Base-by-base conservation (phyloP, 2,329 filamentous ascomycete species). In the Hirsutella minnesotensis region DNA sequence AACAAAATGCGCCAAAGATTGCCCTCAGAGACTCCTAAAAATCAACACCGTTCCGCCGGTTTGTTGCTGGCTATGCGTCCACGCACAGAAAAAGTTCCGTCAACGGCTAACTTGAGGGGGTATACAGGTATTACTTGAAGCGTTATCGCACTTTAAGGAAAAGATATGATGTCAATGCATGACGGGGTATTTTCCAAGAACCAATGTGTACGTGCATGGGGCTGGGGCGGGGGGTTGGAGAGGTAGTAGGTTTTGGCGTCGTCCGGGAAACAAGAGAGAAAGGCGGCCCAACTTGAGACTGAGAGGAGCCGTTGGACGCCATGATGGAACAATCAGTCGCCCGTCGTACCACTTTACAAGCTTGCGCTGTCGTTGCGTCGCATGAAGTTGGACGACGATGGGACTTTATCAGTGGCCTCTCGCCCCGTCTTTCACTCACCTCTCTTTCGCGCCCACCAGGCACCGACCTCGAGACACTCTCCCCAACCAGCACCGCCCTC, bases 401-500 rank as follows among this genome's bases (percentile, higher is more conserved):
- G n/a, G n/a, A n/a, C n/a, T n/a, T n/a, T n/a, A n/a, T n/a, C n/a
- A n/a, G n/a, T n/a, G n/a, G n/a, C n/a, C n/a, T n/a, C n/a, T n/a
- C n/a, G n/a, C n/a, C n/a, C n/a, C n/a, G n/a, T n/a, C n/a, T n/a
- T n/a, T 27, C 24, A 27, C 24, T 27, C 24, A 27, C 24, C 36
- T 41, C 49, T 56, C 72, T 95, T 96, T 63, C 82, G 87, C 47
- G 81, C 94, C 60, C 81, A 92, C 69, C 89, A 95, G 60, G 88
- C 92, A 31, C 90, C 86, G 49, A 88, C 79, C 54, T 78, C 86
- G 18, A 95, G 66, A 61, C 87, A 94, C 62, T 95, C 89, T 39
- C 89, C 88, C 68, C 79, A 88, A 39, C 77, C 79, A 16, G 85
- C 81, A 18, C 86, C 85, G 43, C 79, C 81, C 47, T 90, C 82